These are phyloP conservation scores for Aspergillus sp. DNA, from an alignment of 2,329 filamentous ascomycete species.

Conservation along the genomic window DNA sequence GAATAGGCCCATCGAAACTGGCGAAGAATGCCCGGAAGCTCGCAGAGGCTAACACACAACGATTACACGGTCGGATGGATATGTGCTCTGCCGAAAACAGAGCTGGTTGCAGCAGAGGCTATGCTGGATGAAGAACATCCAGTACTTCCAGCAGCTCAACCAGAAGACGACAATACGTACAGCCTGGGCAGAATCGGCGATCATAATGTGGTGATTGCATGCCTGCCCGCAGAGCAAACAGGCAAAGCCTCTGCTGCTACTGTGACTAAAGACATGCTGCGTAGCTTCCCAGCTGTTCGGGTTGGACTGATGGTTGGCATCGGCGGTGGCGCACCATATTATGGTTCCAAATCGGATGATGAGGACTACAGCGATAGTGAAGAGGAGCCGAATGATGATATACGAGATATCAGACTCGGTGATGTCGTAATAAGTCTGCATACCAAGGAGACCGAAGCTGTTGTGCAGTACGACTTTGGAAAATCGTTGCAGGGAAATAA, in stretches of 20 bases:
- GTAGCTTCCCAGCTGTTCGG: neutral
- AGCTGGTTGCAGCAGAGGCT: slow-evolving; percentile 15
- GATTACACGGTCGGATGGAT: slow-evolving; percentile 21
- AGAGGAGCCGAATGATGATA: neutral
- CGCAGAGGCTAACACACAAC: neutral
- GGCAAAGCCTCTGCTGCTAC: neutral
- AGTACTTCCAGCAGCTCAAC: neutral
- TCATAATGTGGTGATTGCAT: slow-evolving; percentile 21
- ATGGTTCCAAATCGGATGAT: no score
- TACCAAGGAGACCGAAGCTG: neutral
- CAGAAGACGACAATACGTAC: slow-evolving; percentile 15
- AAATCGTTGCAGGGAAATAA: neutral
- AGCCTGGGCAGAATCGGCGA: slow-evolving; percentile 15
- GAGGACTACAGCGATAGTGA: no score
- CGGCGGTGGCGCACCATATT: slow-evolving; percentile 14
- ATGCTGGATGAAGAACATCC: slow-evolving; percentile 17
- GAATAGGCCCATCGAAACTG: no score
- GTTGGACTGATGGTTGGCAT: slow-evolving; percentile 17
- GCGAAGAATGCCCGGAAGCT: no score
- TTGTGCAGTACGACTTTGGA: slow-evolving; percentile 2
- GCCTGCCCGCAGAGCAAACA: slow-evolving; percentile 5
- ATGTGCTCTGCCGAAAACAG: slow-evolving; percentile 13
- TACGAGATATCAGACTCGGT: slow-evolving; percentile 18
- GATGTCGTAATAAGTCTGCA: slow-evolving; percentile 25
- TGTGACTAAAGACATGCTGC: neutral